Conservation (phyloP, 352 stramenopile species). For the Pythium periplocum region DNA sequence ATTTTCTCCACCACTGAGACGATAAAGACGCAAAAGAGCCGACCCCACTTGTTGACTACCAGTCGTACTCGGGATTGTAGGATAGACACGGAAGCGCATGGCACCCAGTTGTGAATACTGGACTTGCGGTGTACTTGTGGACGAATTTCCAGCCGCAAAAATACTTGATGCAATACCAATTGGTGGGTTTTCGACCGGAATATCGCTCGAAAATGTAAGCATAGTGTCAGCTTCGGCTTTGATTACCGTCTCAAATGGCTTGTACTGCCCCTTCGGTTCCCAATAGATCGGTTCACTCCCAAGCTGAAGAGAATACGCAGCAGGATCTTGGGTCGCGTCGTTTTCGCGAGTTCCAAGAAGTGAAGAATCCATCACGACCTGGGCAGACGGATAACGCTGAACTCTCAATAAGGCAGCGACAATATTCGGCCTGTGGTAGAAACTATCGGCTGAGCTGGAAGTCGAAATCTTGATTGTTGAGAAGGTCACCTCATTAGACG, state of each 20-base stretch:
- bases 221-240: constrained; percentile 36
- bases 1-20: constrained; percentile 57
- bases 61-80: constrained; percentile 23
- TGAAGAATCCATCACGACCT: constrained; percentile 36
- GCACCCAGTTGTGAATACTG: constrained; percentile 27
- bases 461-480: constrained; percentile 18
- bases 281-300: constrained; percentile 61
- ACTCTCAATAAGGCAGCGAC: constrained; percentile 29
- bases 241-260: constrained; percentile 31
- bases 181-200: not conserved
- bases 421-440: constrained; percentile 29
- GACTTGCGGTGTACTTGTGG: constrained; percentile 25
- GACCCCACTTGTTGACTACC: constrained; percentile 49
- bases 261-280: constrained; percentile 36
- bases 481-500: constrained; percentile 20
- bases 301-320: constrained; percentile 32
- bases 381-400: constrained; percentile 30
- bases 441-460: constrained; percentile 25
- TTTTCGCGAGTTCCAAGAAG: constrained; percentile 29
- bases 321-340: constrained; percentile 8
- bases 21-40: constrained; percentile 47
- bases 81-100: constrained; percentile 34
- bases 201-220: constrained; percentile 26
- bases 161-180: constrained; percentile 22
- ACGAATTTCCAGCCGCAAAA: constrained; percentile 38